phyloP scores from a whole-genome alignment of 306 rosid species.

The Lupinus albus region DNA sequence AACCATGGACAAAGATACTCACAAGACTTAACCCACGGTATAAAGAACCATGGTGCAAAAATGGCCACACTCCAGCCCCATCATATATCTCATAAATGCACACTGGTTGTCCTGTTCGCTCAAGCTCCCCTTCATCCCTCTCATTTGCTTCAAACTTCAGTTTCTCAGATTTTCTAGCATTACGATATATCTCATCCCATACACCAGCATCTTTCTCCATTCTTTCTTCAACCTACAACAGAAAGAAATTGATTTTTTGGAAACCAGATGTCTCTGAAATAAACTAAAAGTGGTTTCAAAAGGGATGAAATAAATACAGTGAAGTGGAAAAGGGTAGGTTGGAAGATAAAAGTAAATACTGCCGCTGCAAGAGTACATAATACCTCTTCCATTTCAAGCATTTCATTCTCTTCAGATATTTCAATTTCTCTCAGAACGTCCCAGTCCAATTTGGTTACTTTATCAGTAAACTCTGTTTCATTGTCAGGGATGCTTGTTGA shows the following conservation, averaged over 20 bases:
- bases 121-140: constrained; percentile 98
- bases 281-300: constrained; percentile 33
- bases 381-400: constrained; percentile 89
- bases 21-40: constrained; percentile 98
- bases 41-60: constrained; percentile 91
- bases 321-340: constrained; percentile 17
- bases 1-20: constrained; percentile 47
- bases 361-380: constrained; percentile 38
- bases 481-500: constrained; percentile 50
- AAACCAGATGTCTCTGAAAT: constrained; percentile 36
- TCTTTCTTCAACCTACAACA: constrained; percentile 78
- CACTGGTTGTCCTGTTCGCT: constrained; percentile 88
- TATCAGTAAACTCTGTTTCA: constrained; percentile 56
- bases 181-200: constrained; percentile 91
- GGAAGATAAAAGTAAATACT: constrained; percentile 34
- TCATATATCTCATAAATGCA: constrained; percentile 91
- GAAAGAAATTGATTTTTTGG: constrained; percentile 32
- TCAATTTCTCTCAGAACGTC: constrained; percentile 69
- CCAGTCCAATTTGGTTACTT: constrained; percentile 74
- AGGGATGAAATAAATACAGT: constrained; percentile 13
- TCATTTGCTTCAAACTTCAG: constrained; percentile 87
- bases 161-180: constrained; percentile 85
- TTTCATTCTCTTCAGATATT: constrained; percentile 76
- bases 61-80: constrained; percentile 86
- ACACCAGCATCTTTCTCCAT: constrained; percentile 63